These are phyloP conservation scores for Nyctanthes arbortristis DNA, from an alignment of 257 asterid genomes.

Conservation along the genomic window DNA sequence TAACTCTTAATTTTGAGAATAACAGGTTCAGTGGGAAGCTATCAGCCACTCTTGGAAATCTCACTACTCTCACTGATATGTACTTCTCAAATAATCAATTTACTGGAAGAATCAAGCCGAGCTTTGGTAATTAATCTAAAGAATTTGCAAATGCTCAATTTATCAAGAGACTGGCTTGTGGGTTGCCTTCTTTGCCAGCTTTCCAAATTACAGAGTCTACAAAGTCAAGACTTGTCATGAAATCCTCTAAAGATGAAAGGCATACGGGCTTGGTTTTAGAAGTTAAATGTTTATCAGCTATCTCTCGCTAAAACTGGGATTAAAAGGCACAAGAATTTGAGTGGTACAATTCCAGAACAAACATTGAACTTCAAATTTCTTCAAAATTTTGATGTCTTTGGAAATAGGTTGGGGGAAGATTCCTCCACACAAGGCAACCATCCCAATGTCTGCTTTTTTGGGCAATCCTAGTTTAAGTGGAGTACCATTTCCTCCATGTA, in stretches of 20 bases:
- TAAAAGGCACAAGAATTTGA: conserved; percentile 46
- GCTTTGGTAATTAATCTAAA: conserved; percentile 48
- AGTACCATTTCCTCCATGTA: conserved; percentile 68
- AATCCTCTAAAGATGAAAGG: conserved; percentile 49
- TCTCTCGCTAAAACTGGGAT: conserved; percentile 55
- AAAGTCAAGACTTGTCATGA: conserved; percentile 49
- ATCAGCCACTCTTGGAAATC: conserved; percentile 57
- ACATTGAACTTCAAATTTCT: conserved; percentile 51
- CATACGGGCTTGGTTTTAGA: conserved; percentile 51
- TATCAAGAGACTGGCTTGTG: conserved; percentile 51
- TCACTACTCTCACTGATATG: conserved; percentile 33
- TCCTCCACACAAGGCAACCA: conserved; percentile 44
- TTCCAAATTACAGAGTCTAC: conserved; percentile 33
- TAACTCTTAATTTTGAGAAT: conserved; percentile 43
- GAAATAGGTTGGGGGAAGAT: conserved; percentile 53
- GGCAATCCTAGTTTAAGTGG: conserved; percentile 74
- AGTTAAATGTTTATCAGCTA: conserved; percentile 38
- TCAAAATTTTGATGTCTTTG: conserved; percentile 45
- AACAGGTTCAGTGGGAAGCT: conserved; percentile 58
- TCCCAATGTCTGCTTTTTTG: conserved; percentile 47
- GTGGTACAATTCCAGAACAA: conserved; percentile 53
- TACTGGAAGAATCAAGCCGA: conserved; percentile 52
- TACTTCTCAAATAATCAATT: conserved; percentile 58
- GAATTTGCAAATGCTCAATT: conserved; percentile 38
- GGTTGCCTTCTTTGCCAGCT: conserved; percentile 51